Conservation (phyloP, 208 protist species). For the Wallacemonas sp. region DNA sequence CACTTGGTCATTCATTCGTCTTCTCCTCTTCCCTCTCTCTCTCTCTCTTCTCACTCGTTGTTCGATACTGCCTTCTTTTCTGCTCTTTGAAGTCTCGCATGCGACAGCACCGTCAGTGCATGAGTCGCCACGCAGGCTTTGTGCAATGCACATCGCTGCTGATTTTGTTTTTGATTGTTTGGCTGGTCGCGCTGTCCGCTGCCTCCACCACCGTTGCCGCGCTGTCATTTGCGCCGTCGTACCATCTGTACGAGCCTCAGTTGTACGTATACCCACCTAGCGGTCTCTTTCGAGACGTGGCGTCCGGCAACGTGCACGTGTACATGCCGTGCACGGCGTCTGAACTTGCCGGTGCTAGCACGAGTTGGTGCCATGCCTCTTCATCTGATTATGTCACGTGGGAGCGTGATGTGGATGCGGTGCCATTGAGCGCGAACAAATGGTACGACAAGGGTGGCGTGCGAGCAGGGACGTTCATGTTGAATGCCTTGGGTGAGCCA, state of each 20-base stretch:
- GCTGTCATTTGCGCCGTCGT: constrained; percentile 8
- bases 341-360: neutral
- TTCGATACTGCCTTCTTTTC: neutral
- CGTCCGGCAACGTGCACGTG: constrained; percentile 13
- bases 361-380: constrained; percentile 22
- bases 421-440: neutral
- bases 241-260: constrained; percentile 12
- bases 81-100: no score
- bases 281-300: constrained; percentile 19
- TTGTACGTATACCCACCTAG: constrained; percentile 18
- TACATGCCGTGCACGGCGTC: constrained; percentile 21
- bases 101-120: no score
- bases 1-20: no score
- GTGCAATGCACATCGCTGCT: neutral
- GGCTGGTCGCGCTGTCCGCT: neutral
- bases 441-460: constrained; percentile 24
- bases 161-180: constrained; percentile 17
- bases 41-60: neutral
- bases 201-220: neutral
- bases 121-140: no score
- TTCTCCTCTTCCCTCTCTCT: neutral
- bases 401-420: neutral
- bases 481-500: constrained; percentile 14
- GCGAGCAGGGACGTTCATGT: constrained; percentile 15
- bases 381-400: constrained; percentile 27